These are phyloP conservation scores for Chlamydomonas sp. DNA, from an alignment of 139 green algal species.

Conservation along the genomic window DNA sequence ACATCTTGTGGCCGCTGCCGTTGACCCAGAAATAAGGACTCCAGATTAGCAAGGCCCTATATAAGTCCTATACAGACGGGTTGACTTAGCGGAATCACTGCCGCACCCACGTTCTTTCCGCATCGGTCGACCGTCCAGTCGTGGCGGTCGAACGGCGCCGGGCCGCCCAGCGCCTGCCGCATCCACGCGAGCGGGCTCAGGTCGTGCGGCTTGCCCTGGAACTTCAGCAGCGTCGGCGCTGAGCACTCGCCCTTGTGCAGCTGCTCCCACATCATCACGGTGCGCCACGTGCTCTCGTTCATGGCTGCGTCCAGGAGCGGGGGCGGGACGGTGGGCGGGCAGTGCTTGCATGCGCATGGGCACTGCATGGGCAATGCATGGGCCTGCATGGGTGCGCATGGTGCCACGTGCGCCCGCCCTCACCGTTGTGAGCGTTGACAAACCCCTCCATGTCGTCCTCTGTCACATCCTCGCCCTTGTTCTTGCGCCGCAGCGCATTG, in stretches of 20 bases:
- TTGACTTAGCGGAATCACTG: too few species aligned
- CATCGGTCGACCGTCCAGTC: constrained; percentile 90
- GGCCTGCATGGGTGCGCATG: not conserved
- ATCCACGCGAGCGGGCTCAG: constrained; percentile 76
- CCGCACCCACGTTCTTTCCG: constrained; percentile 57
- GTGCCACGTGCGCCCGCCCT: too few species aligned
- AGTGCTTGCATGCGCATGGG: not conserved
- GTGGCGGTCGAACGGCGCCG: constrained; percentile 85
- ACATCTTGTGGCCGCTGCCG: too few species aligned
- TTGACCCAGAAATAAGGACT: too few species aligned
- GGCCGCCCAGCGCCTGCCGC: constrained; percentile 44
- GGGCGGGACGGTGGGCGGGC: not conserved
- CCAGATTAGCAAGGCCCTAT: too few species aligned
- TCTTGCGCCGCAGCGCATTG: constrained; percentile 89
- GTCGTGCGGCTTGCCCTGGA: constrained; percentile 78
- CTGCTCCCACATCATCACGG: constrained; percentile 75
- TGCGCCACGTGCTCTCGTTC: constrained; percentile 90
- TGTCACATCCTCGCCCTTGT: constrained; percentile 82
- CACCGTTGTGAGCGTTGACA: constrained; percentile 79
- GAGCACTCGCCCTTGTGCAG: constrained; percentile 69
- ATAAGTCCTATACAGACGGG: too few species aligned
- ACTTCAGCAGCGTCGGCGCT: constrained; percentile 68
- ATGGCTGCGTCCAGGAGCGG: constrained; percentile 51
- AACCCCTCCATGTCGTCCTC: constrained; percentile 88
- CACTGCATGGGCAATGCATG: too few species aligned